Base-by-base conservation (phyloP, 768 basidiomycete species). In the Pulveroboletus frians region DNA sequence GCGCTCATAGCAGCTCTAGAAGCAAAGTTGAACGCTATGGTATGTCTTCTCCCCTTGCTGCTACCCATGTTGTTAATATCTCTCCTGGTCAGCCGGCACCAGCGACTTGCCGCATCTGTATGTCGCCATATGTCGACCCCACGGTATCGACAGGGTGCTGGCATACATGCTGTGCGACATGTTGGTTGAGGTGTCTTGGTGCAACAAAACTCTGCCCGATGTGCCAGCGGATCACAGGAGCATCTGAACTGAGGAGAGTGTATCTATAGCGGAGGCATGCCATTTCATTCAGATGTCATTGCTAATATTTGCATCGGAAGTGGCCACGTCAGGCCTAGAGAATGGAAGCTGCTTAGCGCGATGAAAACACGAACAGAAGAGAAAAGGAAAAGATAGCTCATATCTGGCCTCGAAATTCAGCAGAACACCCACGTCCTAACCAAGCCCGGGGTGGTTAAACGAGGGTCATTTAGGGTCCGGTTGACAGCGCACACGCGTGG, bases 361-460 rank as follows among this genome's bases (percentile, higher is more conserved):
- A 23, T 9, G 30, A 37, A 30, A 5, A 14, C n/a, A 4, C 11
- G 9, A 15, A n/a, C 15, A 15, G 15, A 14, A 7, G 14, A 32
- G 1, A 7, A 17, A 9, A 31, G 21, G 10, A 21, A 46, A 37
- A 7, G 10, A 39, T 20, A 47, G 72, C 71, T 91, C 88, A 91
- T 84, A 88, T 90, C 88, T 91, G 88, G 88, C 88, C 88, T 90
- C 75, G 76, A 76, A 62, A 68, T 64, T 89, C 87, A 67, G 73
- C 87, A 86, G 56, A 66, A 59, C 53, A 57, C 42, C 46, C 51
- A 58, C 50, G 27, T 50, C 54, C 61, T 80, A 83, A 84, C 82
- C 79, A 70, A 72, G 55, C 60, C 47, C 40, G 27, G 49, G 54
- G 58, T 39, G 77, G 80, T 76, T 84, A 85, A 38, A 53, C 61